Evolutionary conservation across 2,329 filamentous ascomycete species (phyloP), one percentile per base, ranked within the genome.

Genomic region (Shiraia sp.): DNA sequence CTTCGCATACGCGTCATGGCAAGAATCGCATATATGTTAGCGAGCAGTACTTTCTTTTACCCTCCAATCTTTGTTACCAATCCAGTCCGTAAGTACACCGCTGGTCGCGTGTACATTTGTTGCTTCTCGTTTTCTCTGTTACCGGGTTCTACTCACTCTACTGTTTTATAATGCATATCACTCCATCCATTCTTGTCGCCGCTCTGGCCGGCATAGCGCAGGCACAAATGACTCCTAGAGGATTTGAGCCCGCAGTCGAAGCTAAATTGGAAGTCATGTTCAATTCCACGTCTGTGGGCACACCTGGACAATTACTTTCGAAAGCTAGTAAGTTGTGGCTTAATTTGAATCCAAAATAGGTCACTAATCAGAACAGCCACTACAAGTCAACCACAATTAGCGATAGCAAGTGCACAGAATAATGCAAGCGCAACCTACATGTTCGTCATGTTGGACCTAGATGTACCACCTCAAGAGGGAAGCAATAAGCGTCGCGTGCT

Each of bases 371-470:
- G 2, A 8, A 35, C 30, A 68, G 63, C 42, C 36, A 63, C 58
- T 2, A 44, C 57, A 19, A 49, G 22, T 14, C 54, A 60, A 43
- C 65, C 65, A 10, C 55, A 57, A 36, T 42, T 68, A 34, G 65
- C 61, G 9, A 22, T 66, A 12, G 30, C 56, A 6, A 55, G 42
- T 26, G 35, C 43, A 16, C 45, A 44, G 16, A 32, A 47, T 19
- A 52, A 51, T 32, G 15, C 42, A 10, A 43, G 15, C 17, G 53
- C 57, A 2, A 64, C 59, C 2, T 68, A 55, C 51, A 55, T 68
- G 47, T 68, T 66, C 46, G 53, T 68, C 15, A 68, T 68, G 65
- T 34, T 68, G 13, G 65, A 68, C 36, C 57, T 68, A 8, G 65
- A 68, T 34, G 62, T 68, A 1, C 64, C 65, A 6, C 53, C 61